Evolutionary conservation across 2,329 filamentous ascomycete species (phyloP).

Genomic region (Boeremia exigua): DNA sequence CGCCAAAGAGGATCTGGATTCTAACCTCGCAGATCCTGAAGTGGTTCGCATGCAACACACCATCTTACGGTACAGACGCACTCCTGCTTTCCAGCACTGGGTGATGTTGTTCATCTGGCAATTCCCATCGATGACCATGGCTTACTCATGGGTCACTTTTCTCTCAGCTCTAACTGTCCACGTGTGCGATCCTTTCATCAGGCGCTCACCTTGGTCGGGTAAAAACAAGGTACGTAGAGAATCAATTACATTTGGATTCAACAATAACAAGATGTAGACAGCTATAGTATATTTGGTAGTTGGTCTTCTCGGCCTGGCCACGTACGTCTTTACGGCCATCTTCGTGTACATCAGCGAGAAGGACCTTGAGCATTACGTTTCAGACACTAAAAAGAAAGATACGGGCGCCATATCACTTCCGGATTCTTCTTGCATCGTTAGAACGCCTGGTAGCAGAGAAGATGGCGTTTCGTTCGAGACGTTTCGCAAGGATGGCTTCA

Average conservation of each 20-base stretch:
- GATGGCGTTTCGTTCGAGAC: slow-evolving; percentile 2
- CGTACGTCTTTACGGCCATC: slow-evolving; percentile 29
- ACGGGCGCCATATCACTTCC: background rate
- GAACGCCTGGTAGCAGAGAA: background rate
- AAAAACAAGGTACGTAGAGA: slow-evolving; percentile 24
- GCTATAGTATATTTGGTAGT: slow-evolving; percentile 34
- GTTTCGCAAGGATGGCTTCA: slow-evolving; percentile 7
- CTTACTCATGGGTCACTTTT: slow-evolving; percentile 36
- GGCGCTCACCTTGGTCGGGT: slow-evolving; percentile 23
- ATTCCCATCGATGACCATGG: slow-evolving; percentile 40
- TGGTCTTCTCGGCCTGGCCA: slow-evolving; percentile 27
- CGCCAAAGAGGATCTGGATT: slow-evolving; percentile 23
- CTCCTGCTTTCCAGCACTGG: slow-evolving; percentile 32
- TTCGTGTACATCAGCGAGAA: slow-evolving; percentile 38
- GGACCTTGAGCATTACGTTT: slow-evolving; percentile 28
- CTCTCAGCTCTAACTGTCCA: slow-evolving; percentile 38
- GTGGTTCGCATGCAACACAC: slow-evolving; percentile 26
- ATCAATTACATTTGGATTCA: background rate
- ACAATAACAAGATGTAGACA: slow-evolving; percentile 23
- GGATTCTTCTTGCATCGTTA: background rate
- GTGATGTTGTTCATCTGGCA: slow-evolving; percentile 42
- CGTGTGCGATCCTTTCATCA: slow-evolving; percentile 34
- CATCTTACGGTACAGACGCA: slow-evolving; percentile 32
- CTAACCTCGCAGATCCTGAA: slow-evolving; percentile 26
- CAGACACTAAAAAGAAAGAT: background rate